Conservation (phyloP, 2,329 filamentous ascomycete genomes). For the Aspergillus fructus region DNA sequence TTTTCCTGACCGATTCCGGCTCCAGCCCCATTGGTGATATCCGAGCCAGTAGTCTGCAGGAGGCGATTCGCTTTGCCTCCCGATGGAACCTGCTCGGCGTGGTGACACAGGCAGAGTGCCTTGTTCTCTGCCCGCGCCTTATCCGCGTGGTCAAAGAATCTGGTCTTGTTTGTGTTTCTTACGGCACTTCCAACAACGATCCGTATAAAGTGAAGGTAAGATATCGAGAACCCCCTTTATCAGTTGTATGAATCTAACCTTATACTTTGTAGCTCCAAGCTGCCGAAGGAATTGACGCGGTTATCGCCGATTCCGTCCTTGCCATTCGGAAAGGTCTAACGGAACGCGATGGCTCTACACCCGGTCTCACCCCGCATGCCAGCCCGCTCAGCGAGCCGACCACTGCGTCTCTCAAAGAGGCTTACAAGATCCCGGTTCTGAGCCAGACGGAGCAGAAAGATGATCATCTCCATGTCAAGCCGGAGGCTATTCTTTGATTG, state of each 20-base stretch:
- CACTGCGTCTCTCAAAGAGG: slow-evolving; percentile 20
- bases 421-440: slow-evolving; percentile 27
- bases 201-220: slow-evolving; percentile 79
- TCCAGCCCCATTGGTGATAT: slow-evolving; percentile 81
- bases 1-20: slow-evolving; percentile 91
- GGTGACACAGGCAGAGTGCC: slow-evolving; percentile 81
- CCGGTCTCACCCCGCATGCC: slow-evolving; percentile 24
- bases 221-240: neutral
- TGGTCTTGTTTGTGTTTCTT: slow-evolving; percentile 90
- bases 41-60: slow-evolving; percentile 84
- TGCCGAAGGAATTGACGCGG: slow-evolving; percentile 92
- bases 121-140: slow-evolving; percentile 84
- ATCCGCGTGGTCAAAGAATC: slow-evolving; percentile 93
- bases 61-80: slow-evolving; percentile 90
- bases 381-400: slow-evolving; percentile 23
- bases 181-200: slow-evolving; percentile 89
- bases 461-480: slow-evolving; percentile 20
- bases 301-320: slow-evolving; percentile 94
- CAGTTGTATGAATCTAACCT: slow-evolving; percentile 9
- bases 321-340: slow-evolving; percentile 90
- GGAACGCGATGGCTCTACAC: slow-evolving; percentile 30
- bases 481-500: slow-evolving; percentile 9
- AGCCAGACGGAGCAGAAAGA: slow-evolving; percentile 24
- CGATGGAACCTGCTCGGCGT: slow-evolving; percentile 94
- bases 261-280: slow-evolving; percentile 68